phyloP scores from a whole-genome alignment of 176 grass and related monocot species.

The Aegilops umbellulata region DNA sequence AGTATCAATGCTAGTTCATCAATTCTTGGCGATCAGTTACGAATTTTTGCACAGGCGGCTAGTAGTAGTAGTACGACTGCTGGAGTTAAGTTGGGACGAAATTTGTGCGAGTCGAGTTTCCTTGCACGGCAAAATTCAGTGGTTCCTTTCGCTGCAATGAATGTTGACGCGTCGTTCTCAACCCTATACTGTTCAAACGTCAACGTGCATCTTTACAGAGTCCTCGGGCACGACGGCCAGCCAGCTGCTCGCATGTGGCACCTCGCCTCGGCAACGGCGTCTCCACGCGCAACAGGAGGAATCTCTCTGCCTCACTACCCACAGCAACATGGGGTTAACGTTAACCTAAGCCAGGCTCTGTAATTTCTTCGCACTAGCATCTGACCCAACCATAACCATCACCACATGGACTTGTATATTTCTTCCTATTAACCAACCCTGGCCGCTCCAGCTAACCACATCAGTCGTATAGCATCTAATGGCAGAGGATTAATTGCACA shows the following conservation, averaged over 20 bases:
- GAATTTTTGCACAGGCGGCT: not conserved
- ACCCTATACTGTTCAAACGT: constrained; percentile 1
- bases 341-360: not conserved
- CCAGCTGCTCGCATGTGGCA: constrained; percentile 9
- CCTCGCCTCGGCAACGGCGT: constrained; percentile 15
- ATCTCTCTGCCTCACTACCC: not conserved
- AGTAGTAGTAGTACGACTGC: not conserved
- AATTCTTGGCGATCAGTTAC: not conserved
- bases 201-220: not conserved
- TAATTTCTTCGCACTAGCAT: not conserved
- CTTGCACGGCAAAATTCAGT: not conserved
- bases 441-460: not conserved
- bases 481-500: not conserved
- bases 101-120: not conserved
- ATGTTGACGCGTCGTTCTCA: constrained; percentile 7
- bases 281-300: not conserved
- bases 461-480: not conserved
- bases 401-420: not conserved
- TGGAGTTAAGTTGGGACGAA: not conserved
- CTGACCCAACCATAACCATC: not conserved
- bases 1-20: no score
- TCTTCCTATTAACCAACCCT: not conserved
- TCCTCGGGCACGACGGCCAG: not conserved
- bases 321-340: not conserved
- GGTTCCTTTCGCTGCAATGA: not conserved